Evolutionary conservation across 169 alveolate genomes (phyloP), one percentile per base, ranked within the genome.

Genomic region (Blepharisma undulans): DNA sequence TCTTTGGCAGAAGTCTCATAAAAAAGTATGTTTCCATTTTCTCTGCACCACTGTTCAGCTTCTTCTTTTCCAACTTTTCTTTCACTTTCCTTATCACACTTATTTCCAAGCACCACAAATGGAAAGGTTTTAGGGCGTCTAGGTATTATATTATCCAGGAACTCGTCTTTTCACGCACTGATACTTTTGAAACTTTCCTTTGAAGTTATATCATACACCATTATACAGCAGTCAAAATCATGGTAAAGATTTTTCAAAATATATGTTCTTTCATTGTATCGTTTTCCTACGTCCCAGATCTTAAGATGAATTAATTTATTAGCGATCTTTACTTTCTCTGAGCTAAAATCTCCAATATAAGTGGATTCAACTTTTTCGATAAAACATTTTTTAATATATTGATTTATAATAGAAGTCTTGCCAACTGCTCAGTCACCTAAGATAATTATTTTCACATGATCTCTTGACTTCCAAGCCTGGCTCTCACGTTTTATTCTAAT

Each of bases 391-490:
- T 98, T 98, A 88, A 99, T 99, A 92, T 98, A 98, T 95, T 98
- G 99, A 93, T 99, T 98, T 99, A 99, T 98, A 86, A 99, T 94
- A 30, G 99, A 99, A 59, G 99, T 99, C 93, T 99, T 99, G 78
- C 99, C 99, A 59, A 99, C 99, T 91, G 99, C 99, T 95, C 99
- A 98, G 94, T 99, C 99, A 36, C 99, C 99, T 87, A 99, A 97
- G 90, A 98, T 98, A n/a, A n/a, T n/a, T n/a, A n/a, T n/a, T n/a
- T n/a, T n/a, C n/a, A n/a, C n/a, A n/a, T n/a, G n/a, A n/a, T n/a
- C n/a, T n/a, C n/a, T n/a, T n/a, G n/a, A n/a, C n/a, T n/a, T n/a
- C n/a, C n/a, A n/a, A n/a, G n/a, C n/a, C n/a, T n/a, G n/a, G n/a
- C n/a, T n/a, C n/a, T n/a, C n/a, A n/a, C n/a, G n/a, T n/a, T n/a